A percentile compares a stretch with the other conserved stretches of the same genome.
Conservation (phyloP, 1,139 yeast species). For the Geotrichum aggregatum region DNA sequence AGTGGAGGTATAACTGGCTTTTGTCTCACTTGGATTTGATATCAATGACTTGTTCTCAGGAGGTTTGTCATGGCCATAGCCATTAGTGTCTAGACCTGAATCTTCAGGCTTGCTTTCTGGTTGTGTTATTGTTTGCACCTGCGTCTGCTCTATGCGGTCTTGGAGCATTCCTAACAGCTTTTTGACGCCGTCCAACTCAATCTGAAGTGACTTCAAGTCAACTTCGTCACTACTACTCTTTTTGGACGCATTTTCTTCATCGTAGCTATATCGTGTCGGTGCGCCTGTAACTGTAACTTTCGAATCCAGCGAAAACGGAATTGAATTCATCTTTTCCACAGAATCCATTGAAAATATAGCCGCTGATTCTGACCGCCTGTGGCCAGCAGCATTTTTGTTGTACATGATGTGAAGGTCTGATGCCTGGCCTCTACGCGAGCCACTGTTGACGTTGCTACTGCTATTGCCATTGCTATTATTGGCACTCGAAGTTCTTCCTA, state of each 20-base stretch:
- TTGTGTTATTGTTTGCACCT: background rate
- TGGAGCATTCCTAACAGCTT: conserved; percentile 9
- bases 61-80: too few species aligned
- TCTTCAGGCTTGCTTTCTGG: too few species aligned
- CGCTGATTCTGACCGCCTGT: background rate
- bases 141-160: conserved; percentile 5
- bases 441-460: too few species aligned
- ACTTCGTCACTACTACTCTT: background rate
- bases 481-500: conserved; percentile 1
- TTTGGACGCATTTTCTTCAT: background rate
- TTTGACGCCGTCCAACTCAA: conserved; percentile 15
- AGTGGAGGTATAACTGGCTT: too few species aligned
- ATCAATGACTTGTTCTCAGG: too few species aligned
- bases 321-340: background rate
- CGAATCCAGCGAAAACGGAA: conserved; percentile 8
- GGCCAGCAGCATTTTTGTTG: background rate
- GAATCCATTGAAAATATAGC: background rate
- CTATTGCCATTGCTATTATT: background rate
- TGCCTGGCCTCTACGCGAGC: too few species aligned
- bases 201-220: conserved; percentile 3
- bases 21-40: too few species aligned
- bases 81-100: too few species aligned
- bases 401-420: background rate
- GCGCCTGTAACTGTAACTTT: background rate
- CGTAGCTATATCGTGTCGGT: background rate